Base-by-base conservation (phyloP, 108 stramenopile species). In the Phaeodactylum tricornutum region DNA sequence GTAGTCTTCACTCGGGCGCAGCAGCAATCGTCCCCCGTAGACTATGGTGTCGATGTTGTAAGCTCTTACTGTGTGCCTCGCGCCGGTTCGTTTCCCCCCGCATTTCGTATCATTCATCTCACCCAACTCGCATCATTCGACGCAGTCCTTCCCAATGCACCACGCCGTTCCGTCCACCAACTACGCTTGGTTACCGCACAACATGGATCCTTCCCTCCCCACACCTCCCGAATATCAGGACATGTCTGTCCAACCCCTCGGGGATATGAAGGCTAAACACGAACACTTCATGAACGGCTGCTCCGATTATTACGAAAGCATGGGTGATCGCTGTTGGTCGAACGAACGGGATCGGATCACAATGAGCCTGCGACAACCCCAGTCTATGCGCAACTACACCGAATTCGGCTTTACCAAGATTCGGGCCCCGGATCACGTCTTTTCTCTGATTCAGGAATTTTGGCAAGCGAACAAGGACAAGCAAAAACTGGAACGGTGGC, bases 331-430 rank as follows among this genome's bases (percentile, higher is more conserved):
- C 11, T 89, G 87, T 49, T 11, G 19, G 6, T 26, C 44, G 14
- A 84, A 65, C 21, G 88, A 91, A 63, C 41, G 55, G 1, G 88
- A 86, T 30, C 81, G 88, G 1, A 45, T 91, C 16, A 74, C 68
- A 42, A 91, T 91, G 88, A 66, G 53, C 8, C 37, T 81, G 6
- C 66, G 88, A 17, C 88, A 91, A 50, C 81, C 84, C 3, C 45
- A 66, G 26, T 64, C 63, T 41, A 84, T 91, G 81, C 21, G 30
- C 24, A 81, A 81, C 43, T 83, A 78, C 53, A 84, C 82, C 16
- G 43, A 66, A 20, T 35, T 69, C 38, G 82, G 82, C 21, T 84
- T 71, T 43, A 61, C 66, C 24, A 84, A 84, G 26, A 77, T 77
- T 31, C 53, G 51, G 40, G 68, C 74, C 7, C 75, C 74, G 8